phyloP scores from a whole-genome alignment of 2,329 filamentous ascomycete species.

The Cladophialophora immunda region DNA sequence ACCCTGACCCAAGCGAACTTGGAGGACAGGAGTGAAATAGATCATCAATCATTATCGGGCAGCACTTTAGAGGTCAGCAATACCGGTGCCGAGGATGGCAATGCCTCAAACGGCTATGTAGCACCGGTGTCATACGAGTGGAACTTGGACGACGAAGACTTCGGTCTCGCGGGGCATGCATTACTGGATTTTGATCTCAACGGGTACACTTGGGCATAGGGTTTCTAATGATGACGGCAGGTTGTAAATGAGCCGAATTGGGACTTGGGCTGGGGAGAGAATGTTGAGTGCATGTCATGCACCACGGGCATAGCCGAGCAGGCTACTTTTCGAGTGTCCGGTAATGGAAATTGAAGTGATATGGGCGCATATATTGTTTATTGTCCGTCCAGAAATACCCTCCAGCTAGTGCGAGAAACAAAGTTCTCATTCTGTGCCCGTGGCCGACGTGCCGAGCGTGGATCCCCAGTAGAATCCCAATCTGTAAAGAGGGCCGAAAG shows the following conservation, averaged over 20 bases:
- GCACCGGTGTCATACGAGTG: background rate
- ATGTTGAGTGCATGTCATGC: background rate
- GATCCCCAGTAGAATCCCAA: too few relatives aligned
- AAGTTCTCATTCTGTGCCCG: background rate
- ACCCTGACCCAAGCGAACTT: background rate
- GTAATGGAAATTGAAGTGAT: background rate
- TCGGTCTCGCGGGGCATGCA: background rate
- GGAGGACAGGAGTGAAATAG: background rate
- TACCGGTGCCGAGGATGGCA: background rate
- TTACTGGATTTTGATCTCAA: background rate
- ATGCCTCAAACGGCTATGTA: background rate
- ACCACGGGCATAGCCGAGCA: background rate
- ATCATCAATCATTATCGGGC: background rate
- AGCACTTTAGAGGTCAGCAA: background rate
- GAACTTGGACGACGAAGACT: conserved; percentile 1
- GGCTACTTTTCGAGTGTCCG: background rate
- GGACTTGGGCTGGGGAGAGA: too few relatives aligned
- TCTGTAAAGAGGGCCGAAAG: background rate
- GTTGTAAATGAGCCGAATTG: background rate
- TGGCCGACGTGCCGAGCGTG: background rate
- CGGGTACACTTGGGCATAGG: conserved; percentile 2
- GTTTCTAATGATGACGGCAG: background rate
- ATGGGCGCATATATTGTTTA: background rate
- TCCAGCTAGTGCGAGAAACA: background rate
- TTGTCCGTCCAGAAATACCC: background rate